These are phyloP conservation scores for Curvularia hawaiiensis DNA, from an alignment of 2,329 filamentous ascomycete species.

Conservation along the genomic window DNA sequence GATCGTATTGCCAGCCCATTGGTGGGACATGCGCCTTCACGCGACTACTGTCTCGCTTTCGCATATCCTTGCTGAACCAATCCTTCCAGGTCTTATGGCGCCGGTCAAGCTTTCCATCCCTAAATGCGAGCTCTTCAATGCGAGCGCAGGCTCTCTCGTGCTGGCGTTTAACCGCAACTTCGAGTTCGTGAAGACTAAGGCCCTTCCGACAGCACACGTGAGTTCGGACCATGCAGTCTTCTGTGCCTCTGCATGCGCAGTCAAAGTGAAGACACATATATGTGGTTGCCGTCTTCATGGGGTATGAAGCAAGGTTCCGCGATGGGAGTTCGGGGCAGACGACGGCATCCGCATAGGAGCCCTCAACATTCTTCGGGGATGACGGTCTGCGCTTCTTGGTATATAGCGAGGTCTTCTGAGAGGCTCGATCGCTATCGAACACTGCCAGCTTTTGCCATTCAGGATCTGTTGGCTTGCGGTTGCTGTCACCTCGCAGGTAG, in stretches of 20 bases:
- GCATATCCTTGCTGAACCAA: neutral
- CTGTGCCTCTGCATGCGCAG: neutral
- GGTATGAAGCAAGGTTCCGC: neutral
- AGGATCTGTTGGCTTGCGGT: neutral
- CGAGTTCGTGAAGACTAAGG: neutral
- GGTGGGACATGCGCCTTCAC: neutral
- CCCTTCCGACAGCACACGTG: neutral
- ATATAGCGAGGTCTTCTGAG: neutral
- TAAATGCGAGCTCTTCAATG: neutral
- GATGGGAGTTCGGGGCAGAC: neutral
- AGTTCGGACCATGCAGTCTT: neutral
- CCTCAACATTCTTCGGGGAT: neutral
- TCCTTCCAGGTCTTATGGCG: neutral
- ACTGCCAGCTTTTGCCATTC: neutral
- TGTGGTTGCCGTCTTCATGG: neutral
- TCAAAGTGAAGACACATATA: slow-evolving; percentile 1
- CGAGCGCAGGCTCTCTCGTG: neutral
- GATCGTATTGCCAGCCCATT: neutral
- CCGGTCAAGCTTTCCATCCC: neutral
- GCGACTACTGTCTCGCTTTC: neutral
- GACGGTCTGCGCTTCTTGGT: neutral
- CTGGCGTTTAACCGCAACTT: neutral
- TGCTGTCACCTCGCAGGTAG: neutral
- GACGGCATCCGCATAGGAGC: neutral
- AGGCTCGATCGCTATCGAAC: neutral